Evolutionary conservation across 768 basidiomycete genomes (phyloP).

Genomic region (Macrocybe gigantea): DNA sequence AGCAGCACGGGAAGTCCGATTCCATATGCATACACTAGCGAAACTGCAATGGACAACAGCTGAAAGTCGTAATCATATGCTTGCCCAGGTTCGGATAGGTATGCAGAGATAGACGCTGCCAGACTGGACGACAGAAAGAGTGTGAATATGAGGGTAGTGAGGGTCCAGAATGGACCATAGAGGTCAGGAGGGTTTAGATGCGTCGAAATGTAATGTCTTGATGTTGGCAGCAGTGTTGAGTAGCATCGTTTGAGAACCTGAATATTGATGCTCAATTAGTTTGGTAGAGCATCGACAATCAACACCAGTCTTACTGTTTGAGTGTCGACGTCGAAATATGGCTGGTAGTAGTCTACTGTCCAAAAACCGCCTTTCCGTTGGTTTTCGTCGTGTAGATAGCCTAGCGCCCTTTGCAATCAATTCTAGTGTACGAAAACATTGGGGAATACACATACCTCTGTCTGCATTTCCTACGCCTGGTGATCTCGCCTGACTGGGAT

Average conservation of each 20-base stretch:
- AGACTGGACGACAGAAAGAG: slow-evolving; percentile 94
- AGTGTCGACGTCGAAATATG: slow-evolving; percentile 87
- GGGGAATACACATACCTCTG: slow-evolving; percentile 30
- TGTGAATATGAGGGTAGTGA: slow-evolving; percentile 89
- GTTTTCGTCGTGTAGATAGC: slow-evolving; percentile 56
- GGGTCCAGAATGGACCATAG: slow-evolving; percentile 96
- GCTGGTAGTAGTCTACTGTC: slow-evolving; percentile 82
- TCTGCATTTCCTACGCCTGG: slow-evolving; percentile 45
- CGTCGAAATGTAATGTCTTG: slow-evolving; percentile 55
- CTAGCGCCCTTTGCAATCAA: slow-evolving; percentile 24
- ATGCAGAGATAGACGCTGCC: slow-evolving; percentile 81
- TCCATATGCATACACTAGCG: slow-evolving; percentile 85
- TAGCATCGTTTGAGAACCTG: slow-evolving; percentile 74
- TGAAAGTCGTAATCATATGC: slow-evolving; percentile 82
- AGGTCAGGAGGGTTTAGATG: slow-evolving; percentile 69
- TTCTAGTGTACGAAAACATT: background rate
- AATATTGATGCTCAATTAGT: background rate
- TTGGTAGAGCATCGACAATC: too few relatives aligned
- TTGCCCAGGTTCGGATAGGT: slow-evolving; percentile 57
- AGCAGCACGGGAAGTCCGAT: slow-evolving; percentile 75
- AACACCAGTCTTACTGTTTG: slow-evolving; percentile 40
- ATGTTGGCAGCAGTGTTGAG: slow-evolving; percentile 70
- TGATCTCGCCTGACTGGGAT: slow-evolving; percentile 23
- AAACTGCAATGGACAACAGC: slow-evolving; percentile 74
- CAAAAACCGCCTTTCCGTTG: slow-evolving; percentile 59